These are phyloP conservation scores for Melanomma pulvis-pyrius DNA, from an alignment of 495 filamentous ascomycete genomes.

Conservation along the genomic window DNA sequence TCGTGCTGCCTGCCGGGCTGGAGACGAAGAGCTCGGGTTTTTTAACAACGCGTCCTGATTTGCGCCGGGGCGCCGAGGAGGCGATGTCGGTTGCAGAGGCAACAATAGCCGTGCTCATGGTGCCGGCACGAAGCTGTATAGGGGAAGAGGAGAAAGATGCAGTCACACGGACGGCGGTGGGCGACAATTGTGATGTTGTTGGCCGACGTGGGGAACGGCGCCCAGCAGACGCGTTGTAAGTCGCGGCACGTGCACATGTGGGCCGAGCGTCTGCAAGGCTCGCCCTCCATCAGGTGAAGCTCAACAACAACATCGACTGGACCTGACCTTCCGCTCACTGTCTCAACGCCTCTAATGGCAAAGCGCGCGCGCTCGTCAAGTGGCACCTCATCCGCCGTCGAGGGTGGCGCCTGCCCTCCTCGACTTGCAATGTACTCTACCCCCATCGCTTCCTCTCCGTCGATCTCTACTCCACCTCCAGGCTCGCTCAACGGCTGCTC, in stretches of 20 bases:
- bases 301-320: too few relatives aligned
- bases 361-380: too few relatives aligned
- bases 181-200: not conserved
- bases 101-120: conserved; percentile 55
- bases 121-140: conserved; percentile 14
- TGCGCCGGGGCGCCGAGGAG: conserved; percentile 61
- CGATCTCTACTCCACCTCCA: too few relatives aligned
- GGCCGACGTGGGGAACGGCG: not conserved
- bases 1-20: conserved; percentile 48
- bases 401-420: too few relatives aligned
- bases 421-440: too few relatives aligned
- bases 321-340: too few relatives aligned
- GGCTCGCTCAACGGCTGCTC: too few relatives aligned
- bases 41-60: conserved; percentile 61
- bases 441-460: too few relatives aligned
- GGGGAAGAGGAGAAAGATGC: not conserved
- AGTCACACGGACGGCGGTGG: not conserved
- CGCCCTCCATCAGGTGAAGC: not conserved
- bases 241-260: not conserved
- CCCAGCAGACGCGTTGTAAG: not conserved
- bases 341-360: too few relatives aligned
- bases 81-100: conserved; percentile 57
- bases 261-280: not conserved
- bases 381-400: too few relatives aligned
- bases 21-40: conserved; percentile 35